Percentiles rank a stretch among this genome's conserved stretches.
Evolutionary conservation across 768 basidiomycete species (phyloP).

Genomic region (Calvatia gigantea): DNA sequence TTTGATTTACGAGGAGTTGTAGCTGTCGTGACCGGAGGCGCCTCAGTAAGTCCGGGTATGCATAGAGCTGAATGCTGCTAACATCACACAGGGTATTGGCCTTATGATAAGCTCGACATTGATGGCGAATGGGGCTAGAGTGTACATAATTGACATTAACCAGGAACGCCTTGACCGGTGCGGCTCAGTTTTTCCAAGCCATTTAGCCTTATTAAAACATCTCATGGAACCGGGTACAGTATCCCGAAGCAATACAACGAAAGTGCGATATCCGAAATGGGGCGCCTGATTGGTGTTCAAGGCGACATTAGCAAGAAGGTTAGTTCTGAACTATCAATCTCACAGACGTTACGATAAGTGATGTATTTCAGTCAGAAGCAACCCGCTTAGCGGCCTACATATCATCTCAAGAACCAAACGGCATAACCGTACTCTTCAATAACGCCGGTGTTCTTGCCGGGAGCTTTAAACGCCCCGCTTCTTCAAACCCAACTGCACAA

Average conservation of each 20-base stretch:
- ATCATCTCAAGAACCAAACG: constrained; percentile 27
- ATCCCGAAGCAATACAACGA: constrained; percentile 33
- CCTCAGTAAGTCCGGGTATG: constrained; percentile 23
- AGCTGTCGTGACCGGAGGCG: constrained; percentile 43
- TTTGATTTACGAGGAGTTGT: constrained; percentile 44
- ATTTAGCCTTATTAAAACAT: not conserved
- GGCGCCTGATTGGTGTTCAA: constrained; percentile 36
- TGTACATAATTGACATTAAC: constrained; percentile 43
- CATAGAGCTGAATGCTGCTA: not conserved
- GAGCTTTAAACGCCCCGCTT: constrained; percentile 22
- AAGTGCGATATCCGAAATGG: constrained; percentile 26
- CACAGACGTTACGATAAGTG: not conserved
- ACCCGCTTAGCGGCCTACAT: constrained; percentile 37
- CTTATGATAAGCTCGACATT: constrained; percentile 47
- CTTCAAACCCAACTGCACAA: constrained; percentile 24
- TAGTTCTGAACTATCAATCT: no score
- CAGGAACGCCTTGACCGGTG: constrained; percentile 40
- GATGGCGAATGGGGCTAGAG: constrained; percentile 44
- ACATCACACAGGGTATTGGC: constrained; percentile 38
- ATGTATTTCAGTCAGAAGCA: constrained; percentile 33
- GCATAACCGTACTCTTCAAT: constrained; percentile 46
- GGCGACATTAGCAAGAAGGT: constrained; percentile 39
- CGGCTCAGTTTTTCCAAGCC: constrained; percentile 3
- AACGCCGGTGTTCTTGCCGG: constrained; percentile 39
- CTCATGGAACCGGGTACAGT: constrained; percentile 9